Evolutionary conservation across 129 eudicot genomes (phyloP).

Genomic region (Dittrichia graveolens): DNA sequence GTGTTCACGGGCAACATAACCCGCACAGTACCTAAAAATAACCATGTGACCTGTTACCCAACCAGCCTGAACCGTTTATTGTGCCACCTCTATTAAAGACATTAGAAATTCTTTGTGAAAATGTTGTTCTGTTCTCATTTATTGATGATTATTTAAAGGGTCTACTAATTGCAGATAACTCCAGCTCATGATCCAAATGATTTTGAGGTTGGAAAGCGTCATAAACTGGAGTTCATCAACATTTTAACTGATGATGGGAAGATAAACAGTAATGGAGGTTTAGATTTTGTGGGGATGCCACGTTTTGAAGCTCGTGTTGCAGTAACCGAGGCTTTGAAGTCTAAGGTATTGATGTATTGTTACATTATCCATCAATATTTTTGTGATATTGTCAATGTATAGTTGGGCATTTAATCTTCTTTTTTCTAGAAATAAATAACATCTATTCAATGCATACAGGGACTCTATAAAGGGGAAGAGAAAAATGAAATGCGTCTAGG

Average conservation of each 20-base stretch:
- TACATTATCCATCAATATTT: background rate
- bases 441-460: constrained; percentile 33
- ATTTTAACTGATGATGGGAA: constrained; percentile 95
- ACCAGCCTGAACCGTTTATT: background rate
- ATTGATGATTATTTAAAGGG: background rate
- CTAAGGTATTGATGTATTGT: constrained; percentile 73
- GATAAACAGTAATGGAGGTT: constrained; percentile 87
- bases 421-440: background rate
- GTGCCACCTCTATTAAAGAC: background rate
- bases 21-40: background rate
- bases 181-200: constrained; percentile 99
- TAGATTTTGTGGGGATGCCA: constrained; percentile 75
- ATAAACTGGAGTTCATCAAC: constrained; percentile 77
- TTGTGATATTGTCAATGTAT: background rate
- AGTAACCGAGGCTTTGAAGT: constrained; percentile 65
- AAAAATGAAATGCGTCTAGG: constrained; percentile 94
- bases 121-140: background rate
- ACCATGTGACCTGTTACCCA: background rate
- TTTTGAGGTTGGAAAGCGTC: constrained; percentile 95
- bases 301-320: constrained; percentile 94
- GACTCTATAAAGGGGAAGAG: constrained; percentile 73
- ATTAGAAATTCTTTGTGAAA: background rate
- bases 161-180: constrained; percentile 64
- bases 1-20: too few relatives aligned
- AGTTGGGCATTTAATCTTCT: background rate